Evolutionary conservation across 139 green algal genomes (phyloP).

Genomic region (Tetradesmus lagerheimii): DNA sequence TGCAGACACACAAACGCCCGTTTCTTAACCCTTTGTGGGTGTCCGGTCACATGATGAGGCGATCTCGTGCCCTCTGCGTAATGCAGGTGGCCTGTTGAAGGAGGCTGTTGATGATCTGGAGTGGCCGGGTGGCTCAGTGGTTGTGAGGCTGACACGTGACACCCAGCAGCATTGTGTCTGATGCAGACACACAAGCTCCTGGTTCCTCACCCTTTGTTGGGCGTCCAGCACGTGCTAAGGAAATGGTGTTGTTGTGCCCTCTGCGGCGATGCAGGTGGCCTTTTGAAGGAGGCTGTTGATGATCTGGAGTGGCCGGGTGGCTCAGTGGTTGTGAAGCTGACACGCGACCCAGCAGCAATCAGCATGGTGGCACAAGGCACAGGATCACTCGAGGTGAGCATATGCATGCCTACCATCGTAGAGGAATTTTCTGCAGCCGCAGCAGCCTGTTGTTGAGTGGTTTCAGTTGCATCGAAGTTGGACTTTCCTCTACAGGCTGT

Average conservation of each 20-base stretch:
- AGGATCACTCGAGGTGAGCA: conserved; percentile 47
- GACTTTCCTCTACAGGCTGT: no score
- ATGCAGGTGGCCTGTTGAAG: conserved; percentile 54
- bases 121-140: conserved; percentile 55
- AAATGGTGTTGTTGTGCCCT: not conserved
- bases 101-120: conserved; percentile 72
- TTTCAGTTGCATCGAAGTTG: no score
- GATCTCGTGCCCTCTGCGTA: no score
- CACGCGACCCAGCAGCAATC: conserved; percentile 48
- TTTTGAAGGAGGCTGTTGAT: conserved; percentile 69
- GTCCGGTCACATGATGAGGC: no score
- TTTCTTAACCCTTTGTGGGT: no score
- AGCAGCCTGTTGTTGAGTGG: conserved; percentile 27
- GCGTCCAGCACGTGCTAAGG: no score
- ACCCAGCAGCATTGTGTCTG: no score
- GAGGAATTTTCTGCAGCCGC: conserved; percentile 17
- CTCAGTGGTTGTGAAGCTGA: conserved; percentile 50
- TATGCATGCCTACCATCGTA: no score
- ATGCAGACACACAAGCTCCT: not conserved
- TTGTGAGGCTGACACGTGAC: conserved; percentile 48
- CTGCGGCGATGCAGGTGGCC: not conserved
- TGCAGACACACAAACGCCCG: no score
- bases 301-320: conserved; percentile 64
- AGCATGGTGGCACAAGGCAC: conserved; percentile 42
- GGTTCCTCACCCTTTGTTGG: no score